Percentiles rank a stretch among this genome's conserved stretches.
Conservation (phyloP, 2,329 filamentous ascomycete genomes). For the Mycocentrospora acerina region DNA sequence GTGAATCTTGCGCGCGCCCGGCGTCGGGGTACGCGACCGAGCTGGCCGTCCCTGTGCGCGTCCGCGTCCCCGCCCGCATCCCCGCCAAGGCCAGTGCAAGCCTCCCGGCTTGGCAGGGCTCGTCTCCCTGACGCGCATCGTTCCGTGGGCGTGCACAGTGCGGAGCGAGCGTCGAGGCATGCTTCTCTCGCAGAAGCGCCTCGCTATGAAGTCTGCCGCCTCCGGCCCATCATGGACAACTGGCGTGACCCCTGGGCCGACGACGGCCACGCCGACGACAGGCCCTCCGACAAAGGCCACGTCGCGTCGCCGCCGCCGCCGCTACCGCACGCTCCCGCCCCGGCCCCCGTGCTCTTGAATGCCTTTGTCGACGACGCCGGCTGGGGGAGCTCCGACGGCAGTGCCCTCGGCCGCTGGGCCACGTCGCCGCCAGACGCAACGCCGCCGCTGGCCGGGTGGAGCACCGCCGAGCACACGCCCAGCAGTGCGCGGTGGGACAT, state of each 20-base stretch:
- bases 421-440: constrained; percentile 9
- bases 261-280: constrained; percentile 31
- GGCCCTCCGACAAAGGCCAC: constrained; percentile 23
- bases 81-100: too few relatives aligned
- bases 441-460: neutral
- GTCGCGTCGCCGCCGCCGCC: constrained; percentile 15
- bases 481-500: constrained; percentile 10
- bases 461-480: neutral
- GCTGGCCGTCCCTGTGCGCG: too few relatives aligned
- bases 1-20: too few relatives aligned
- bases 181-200: constrained; percentile 29
- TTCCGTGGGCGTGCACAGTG: too few relatives aligned
- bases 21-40: too few relatives aligned
- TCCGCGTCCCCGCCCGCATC: too few relatives aligned
- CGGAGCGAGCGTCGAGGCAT: constrained; percentile 16
- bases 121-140: neutral
- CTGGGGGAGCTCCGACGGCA: constrained; percentile 35
- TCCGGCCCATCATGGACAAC: constrained; percentile 41
- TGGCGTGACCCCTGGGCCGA: constrained; percentile 47
- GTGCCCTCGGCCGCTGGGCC: constrained; percentile 34
- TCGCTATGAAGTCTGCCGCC: constrained; percentile 40
- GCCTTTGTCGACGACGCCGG: constrained; percentile 40
- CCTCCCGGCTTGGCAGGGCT: too few relatives aligned
- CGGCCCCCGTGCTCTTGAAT: constrained; percentile 24
- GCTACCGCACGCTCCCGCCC: constrained; percentile 13